These are phyloP conservation scores for Jaapia argillacea DNA, from an alignment of 768 basidiomycete genomes.

Conservation along the genomic window DNA sequence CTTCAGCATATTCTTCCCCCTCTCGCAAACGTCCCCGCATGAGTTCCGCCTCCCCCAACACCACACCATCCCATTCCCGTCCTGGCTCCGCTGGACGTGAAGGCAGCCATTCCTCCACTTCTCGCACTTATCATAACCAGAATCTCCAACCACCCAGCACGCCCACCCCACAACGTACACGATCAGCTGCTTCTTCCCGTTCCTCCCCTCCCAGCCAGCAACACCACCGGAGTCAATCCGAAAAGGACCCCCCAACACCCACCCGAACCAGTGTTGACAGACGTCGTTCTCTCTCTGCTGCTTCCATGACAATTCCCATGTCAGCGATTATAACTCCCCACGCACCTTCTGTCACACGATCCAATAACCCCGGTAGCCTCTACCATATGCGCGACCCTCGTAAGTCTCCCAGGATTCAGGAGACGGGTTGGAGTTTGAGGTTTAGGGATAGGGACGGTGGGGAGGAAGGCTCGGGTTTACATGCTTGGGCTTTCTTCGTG, in stretches of 20 bases:
- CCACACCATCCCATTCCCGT: slow-evolving; percentile 25
- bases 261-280: slow-evolving; percentile 18
- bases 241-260: slow-evolving; percentile 8
- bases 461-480: slow-evolving; percentile 38
- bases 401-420: slow-evolving; percentile 45
- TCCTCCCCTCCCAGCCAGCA: slow-evolving; percentile 7
- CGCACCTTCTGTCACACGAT: slow-evolving; percentile 57
- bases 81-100: slow-evolving; percentile 26
- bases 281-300: slow-evolving; percentile 52
- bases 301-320: slow-evolving; percentile 74
- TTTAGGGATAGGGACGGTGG: slow-evolving; percentile 38
- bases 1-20: slow-evolving; percentile 65
- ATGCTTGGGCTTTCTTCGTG: slow-evolving; percentile 72
- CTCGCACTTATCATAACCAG: too few species aligned
- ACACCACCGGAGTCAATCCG: slow-evolving; percentile 10
- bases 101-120: too few species aligned
- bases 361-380: slow-evolving; percentile 21
- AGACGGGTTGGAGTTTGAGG: slow-evolving; percentile 54
- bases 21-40: slow-evolving; percentile 56
- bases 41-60: slow-evolving; percentile 28
- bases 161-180: slow-evolving; percentile 16
- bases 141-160: slow-evolving; percentile 16
- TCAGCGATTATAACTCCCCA: slow-evolving; percentile 72
- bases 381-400: slow-evolving; percentile 81
- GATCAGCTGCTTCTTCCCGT: slow-evolving; percentile 3